Conservation (phyloP, 106 monocot genomes). For the Amphibolis antarctica region DNA sequence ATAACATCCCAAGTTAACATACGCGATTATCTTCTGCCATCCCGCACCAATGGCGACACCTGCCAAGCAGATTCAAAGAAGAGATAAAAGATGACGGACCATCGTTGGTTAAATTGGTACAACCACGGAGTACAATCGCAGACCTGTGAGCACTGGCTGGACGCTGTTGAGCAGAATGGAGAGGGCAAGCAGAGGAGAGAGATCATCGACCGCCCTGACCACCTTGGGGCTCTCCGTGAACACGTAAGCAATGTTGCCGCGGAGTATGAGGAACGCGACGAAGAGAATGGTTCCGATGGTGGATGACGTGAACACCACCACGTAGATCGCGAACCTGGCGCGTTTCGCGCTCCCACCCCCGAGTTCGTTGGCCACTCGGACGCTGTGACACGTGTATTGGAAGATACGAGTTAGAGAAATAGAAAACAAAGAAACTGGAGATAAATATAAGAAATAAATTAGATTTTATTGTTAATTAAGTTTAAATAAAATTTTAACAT, state of each 20-base stretch:
- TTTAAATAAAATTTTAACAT: no score
- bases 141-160: slow-evolving; percentile 74
- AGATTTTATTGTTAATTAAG: no score
- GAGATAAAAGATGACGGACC: no score
- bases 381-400: slow-evolving; percentile 10
- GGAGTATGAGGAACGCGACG: slow-evolving; percentile 32
- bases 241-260: slow-evolving; percentile 40
- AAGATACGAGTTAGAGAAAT: no score
- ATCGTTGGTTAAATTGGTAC: no score
- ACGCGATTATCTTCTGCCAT: slow-evolving; percentile 66
- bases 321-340: slow-evolving; percentile 48
- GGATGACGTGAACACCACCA: slow-evolving; percentile 25
- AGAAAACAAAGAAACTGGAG: no score
- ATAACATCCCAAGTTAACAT: slow-evolving; percentile 69
- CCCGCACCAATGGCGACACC: slow-evolving; percentile 86
- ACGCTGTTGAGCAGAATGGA: slow-evolving; percentile 67
- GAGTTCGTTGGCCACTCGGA: slow-evolving; percentile 64
- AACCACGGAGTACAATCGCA: no score
- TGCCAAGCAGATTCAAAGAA: slow-evolving; percentile 7
- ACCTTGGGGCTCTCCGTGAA: slow-evolving; percentile 40
- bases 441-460: no score
- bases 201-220: slow-evolving; percentile 35
- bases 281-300: slow-evolving; percentile 40
- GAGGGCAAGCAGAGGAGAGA: slow-evolving; percentile 66
- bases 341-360: slow-evolving; percentile 50